Evolutionary conservation across 2,329 filamentous ascomycete species (phyloP), one percentile per base, ranked within the genome.

Genomic region (Amylocarpus encephaloides): DNA sequence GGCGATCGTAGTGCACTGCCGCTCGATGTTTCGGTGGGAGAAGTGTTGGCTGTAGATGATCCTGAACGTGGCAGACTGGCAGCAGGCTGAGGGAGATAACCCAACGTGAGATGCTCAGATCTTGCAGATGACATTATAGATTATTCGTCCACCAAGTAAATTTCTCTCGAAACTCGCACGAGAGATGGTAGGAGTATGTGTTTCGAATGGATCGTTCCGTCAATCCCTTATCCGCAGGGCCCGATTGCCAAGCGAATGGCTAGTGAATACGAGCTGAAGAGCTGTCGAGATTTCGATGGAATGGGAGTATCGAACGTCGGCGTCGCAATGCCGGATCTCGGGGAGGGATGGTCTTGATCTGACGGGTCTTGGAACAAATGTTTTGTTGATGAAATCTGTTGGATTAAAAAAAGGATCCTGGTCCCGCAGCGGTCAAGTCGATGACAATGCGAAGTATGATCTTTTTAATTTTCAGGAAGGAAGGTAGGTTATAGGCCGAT

Each of bases 111-210:
- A 70, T 92, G 87, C 69, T 95, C 88, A 65, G 88, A 82, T 80
- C 89, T 85, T 70, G 85, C 78, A 73, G 80, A 88, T 77, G 88
- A 86, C 90, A 95, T 95, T 90, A 92, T 90, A 80, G 76, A 90
- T 90, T 90, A 66, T 62, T 57, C 57, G 59, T 63, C 57, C 50
- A 58, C 52, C 56, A 53, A 58, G 43, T 42, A 34, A 43, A 58
- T 39, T 34, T 50, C 56, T 50, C 59, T 62, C 59, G 60, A 54
- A 58, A 53, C 58, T 59, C 38, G 56, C 43, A 59, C 60, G 55
- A 61, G 54, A 62, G 59, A 61, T 57, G 56, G 53, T 48, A 56
- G 59, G 49, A 55, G 49, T 41, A 52, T 58, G 52, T 57, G 22
- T 51, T 52, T 54, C 51, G 54, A 60, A 59, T 56, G 47, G 59